phyloP scores from a whole-genome alignment of 148 eudicot genomes.

The Vaccinium myrtillus region DNA sequence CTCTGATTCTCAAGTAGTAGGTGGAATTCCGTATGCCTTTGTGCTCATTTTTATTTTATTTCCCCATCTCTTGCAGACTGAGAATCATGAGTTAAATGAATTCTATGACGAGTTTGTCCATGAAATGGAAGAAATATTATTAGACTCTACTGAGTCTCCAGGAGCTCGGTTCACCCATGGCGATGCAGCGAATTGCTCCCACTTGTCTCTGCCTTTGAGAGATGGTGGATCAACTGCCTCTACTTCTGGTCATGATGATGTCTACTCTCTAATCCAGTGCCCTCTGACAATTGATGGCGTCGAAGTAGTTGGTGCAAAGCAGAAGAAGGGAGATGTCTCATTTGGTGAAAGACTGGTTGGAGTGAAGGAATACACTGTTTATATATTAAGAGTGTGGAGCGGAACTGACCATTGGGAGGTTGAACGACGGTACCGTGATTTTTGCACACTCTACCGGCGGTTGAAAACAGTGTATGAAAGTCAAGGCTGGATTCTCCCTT shows the following conservation, averaged over 20 bases:
- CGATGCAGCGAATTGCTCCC: conserved; percentile 29
- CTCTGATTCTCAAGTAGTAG: neutral
- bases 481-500: conserved; percentile 74
- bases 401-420: conserved; percentile 80
- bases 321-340: conserved; percentile 79
- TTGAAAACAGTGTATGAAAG: conserved; percentile 61
- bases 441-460: conserved; percentile 62
- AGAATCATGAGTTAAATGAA: conserved; percentile 58
- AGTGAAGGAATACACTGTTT: conserved; percentile 85
- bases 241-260: conserved; percentile 50
- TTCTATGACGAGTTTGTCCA: conserved; percentile 76
- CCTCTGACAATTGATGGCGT: conserved; percentile 59
- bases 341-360: conserved; percentile 93
- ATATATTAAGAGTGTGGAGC: conserved; percentile 61
- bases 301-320: conserved; percentile 83
- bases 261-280: conserved; percentile 27
- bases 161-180: conserved; percentile 43
- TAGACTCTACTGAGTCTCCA: conserved; percentile 61
- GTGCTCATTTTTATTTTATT: neutral
- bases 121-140: conserved; percentile 97
- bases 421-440: conserved; percentile 93
- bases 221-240: conserved; percentile 78
- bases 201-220: conserved; percentile 46
- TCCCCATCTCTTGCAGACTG: conserved; percentile 29
- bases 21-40: conserved; percentile 14